These are phyloP conservation scores for Claviceps paspali DNA, from an alignment of 2,329 filamentous ascomycete species.

Conservation along the genomic window DNA sequence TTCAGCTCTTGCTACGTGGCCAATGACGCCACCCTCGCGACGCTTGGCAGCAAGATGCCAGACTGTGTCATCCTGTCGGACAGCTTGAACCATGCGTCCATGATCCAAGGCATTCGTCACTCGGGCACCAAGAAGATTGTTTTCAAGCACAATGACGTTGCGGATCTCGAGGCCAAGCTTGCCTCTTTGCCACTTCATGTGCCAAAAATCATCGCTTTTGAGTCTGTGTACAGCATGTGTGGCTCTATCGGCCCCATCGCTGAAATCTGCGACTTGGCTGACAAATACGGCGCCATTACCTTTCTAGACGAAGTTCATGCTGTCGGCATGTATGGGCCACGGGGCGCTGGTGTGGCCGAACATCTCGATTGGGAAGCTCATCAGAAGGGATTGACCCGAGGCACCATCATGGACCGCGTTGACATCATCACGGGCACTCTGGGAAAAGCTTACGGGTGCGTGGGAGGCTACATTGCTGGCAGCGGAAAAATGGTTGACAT, in stretches of 20 bases:
- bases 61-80: conserved; percentile 97
- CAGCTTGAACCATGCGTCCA: conserved; percentile 92
- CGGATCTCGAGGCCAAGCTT: conserved; percentile 81
- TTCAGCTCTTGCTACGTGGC: conserved; percentile 98
- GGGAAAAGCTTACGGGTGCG: conserved; percentile 94
- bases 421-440: conserved; percentile 97
- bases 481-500: conserved; percentile 77
- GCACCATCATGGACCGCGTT: conserved; percentile 86
- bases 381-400: conserved; percentile 53
- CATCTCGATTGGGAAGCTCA: conserved; percentile 91
- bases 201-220: conserved; percentile 97
- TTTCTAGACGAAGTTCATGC: conserved; percentile 98
- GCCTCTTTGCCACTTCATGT: conserved; percentile 70
- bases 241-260: conserved; percentile 93
- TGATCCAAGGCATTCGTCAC: conserved; percentile 98
- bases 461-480: conserved; percentile 93
- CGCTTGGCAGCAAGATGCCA: conserved; percentile 89
- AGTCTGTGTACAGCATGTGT: conserved; percentile 99
- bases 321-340: conserved; percentile 96
- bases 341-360: conserved; percentile 90
- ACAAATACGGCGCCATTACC: conserved; percentile 94
- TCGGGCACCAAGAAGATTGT: conserved; percentile 95
- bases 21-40: conserved; percentile 92
- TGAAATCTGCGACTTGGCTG: conserved; percentile 86
- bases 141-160: conserved; percentile 97